Evolutionary conservation across 352 stramenopile genomes (phyloP).

Genomic region (Phytophthora litchii): DNA sequence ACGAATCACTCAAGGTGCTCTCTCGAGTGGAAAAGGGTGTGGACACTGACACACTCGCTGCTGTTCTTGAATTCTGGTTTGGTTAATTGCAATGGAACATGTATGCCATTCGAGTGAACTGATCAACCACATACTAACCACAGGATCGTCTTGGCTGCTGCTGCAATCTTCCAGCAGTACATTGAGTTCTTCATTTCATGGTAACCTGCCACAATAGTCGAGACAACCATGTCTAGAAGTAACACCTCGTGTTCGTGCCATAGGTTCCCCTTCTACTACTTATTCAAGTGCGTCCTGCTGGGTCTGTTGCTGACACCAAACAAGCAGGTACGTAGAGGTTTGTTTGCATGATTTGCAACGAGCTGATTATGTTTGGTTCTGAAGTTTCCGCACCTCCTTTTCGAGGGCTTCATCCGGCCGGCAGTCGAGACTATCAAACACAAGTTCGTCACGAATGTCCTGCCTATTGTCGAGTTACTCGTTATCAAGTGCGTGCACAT

Average conservation of each 20-base stretch:
- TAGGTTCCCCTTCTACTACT: slow-evolving; percentile 77
- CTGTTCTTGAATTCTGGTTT: slow-evolving; percentile 72
- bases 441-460: slow-evolving; percentile 49
- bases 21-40: slow-evolving; percentile 60
- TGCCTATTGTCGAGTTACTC: slow-evolving; percentile 60
- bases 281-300: slow-evolving; percentile 72
- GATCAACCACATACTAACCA: background rate
- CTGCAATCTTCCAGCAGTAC: slow-evolving; percentile 69
- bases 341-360: background rate
- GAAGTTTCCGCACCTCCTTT: slow-evolving; percentile 69
- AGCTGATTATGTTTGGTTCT: slow-evolving; percentile 2
- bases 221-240: background rate
- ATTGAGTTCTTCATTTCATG: slow-evolving; percentile 73
- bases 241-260: background rate
- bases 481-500: slow-evolving; percentile 45
- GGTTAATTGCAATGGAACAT: background rate
- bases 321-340: slow-evolving; percentile 45
- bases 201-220: slow-evolving; percentile 16
- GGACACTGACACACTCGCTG: slow-evolving; percentile 49
- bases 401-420: slow-evolving; percentile 65
- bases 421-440: slow-evolving; percentile 45
- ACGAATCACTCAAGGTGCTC: slow-evolving; percentile 77
- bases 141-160: slow-evolving; percentile 66
- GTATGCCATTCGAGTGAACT: background rate
- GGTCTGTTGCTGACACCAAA: slow-evolving; percentile 62